Percentiles rank a stretch among this genome's conserved stretches.
phyloP scores from a whole-genome alignment of 2,329 filamentous ascomycete genomes.

The Ascochyta rabiei region DNA sequence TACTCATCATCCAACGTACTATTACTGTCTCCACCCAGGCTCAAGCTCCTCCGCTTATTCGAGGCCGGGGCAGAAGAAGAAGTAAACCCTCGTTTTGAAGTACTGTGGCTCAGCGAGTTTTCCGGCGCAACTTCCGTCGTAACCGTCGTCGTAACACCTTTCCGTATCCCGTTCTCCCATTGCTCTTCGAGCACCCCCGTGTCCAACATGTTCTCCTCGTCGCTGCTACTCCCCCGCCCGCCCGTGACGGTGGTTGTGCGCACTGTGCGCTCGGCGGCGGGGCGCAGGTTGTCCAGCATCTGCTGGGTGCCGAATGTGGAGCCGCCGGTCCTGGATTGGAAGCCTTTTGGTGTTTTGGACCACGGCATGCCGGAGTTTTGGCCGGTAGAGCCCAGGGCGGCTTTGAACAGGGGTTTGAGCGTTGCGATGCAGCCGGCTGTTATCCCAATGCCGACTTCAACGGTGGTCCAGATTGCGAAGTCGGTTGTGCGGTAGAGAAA shows the following conservation, averaged over 20 bases:
- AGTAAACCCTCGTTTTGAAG: background rate
- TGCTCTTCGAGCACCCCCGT: conserved; percentile 18
- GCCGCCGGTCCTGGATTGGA: conserved; percentile 4
- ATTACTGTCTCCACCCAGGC: conserved; percentile 18
- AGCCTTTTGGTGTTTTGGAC: conserved; percentile 19
- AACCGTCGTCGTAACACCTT: conserved; percentile 28
- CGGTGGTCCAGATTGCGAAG: conserved; percentile 41
- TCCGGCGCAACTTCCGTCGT: conserved; percentile 15
- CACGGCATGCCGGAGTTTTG: conserved; percentile 25
- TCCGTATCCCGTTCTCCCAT: conserved; percentile 18
- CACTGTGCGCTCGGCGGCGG: conserved; percentile 21
- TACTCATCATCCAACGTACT: conserved; percentile 16
- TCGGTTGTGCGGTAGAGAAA: conserved; percentile 40
- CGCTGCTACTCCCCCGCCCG: conserved; percentile 28
- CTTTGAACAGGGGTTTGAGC: conserved; percentile 33
- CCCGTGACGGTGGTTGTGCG: conserved; percentile 32
- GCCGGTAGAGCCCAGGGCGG: conserved; percentile 18
- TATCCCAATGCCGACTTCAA: conserved; percentile 37
- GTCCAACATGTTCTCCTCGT: conserved; percentile 30
- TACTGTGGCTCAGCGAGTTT: background rate
- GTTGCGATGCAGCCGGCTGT: conserved; percentile 39
- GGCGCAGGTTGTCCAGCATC: conserved; percentile 25
- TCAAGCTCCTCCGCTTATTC: conserved; percentile 17
- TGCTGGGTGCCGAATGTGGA: conserved; percentile 12
- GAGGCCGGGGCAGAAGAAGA: background rate